Evolutionary conservation across 2,329 filamentous ascomycete genomes (phyloP).

Genomic region (Dothistroma pini): DNA sequence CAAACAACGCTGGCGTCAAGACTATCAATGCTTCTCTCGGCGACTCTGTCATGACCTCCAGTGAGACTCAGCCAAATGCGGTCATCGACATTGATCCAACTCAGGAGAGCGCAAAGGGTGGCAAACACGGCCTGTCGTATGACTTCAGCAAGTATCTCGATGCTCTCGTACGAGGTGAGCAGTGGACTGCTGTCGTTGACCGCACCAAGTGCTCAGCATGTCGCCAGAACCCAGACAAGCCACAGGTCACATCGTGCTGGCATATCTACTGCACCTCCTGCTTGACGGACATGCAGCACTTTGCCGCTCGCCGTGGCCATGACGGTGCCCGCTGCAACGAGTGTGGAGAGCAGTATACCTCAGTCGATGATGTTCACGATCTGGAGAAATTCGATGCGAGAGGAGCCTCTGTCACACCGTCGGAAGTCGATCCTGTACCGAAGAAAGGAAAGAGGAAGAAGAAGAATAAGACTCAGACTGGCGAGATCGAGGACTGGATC

Average conservation of each 20-base stretch:
- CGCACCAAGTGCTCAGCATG: slow-evolving; percentile 45
- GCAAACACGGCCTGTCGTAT: slow-evolving; percentile 37
- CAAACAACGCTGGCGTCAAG: slow-evolving; percentile 8
- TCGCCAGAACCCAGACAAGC: slow-evolving; percentile 36
- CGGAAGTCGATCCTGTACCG: not conserved
- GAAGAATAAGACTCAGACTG: slow-evolving; percentile 25
- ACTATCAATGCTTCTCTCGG: slow-evolving; percentile 20
- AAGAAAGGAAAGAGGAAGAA: slow-evolving; percentile 12
- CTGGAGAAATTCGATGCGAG: not conserved
- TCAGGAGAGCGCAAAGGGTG: slow-evolving; percentile 24
- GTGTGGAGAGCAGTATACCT: slow-evolving; percentile 34
- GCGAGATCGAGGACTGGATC: slow-evolving; percentile 39
- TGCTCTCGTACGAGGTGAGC: slow-evolving; percentile 33
- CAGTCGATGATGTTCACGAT: slow-evolving; percentile 10
- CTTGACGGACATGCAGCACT: slow-evolving; percentile 34
- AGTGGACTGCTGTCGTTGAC: slow-evolving; percentile 37
- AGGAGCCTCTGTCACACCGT: not conserved
- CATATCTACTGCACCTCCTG: slow-evolving; percentile 57
- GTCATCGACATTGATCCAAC: slow-evolving; percentile 15
- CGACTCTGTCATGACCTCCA: slow-evolving; percentile 18
- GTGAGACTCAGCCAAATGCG: slow-evolving; percentile 17
- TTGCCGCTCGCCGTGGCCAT: slow-evolving; percentile 28
- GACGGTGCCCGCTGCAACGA: slow-evolving; percentile 32
- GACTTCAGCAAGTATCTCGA: slow-evolving; percentile 43
- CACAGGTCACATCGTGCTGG: slow-evolving; percentile 49